These are phyloP conservation scores for Closterium sp. DNA, from an alignment of 139 green algal genomes.

Conservation along the genomic window DNA sequence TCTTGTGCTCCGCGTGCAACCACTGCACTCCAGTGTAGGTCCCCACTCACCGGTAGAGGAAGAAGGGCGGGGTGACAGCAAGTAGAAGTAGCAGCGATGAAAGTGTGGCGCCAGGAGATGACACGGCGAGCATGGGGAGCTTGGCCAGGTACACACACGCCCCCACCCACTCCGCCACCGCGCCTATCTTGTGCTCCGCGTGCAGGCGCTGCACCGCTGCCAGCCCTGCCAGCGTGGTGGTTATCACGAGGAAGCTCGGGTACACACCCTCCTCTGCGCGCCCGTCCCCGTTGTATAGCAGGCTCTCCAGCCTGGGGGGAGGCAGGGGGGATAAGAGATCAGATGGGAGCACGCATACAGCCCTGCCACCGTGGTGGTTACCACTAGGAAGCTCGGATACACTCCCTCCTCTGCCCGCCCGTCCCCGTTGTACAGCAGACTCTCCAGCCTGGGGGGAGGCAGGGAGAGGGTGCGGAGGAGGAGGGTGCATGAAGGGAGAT, in stretches of 20 bases:
- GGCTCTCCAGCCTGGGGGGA: conserved; percentile 31
- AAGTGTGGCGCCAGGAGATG: conserved; percentile 58
- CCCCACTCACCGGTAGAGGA: conserved; percentile 53
- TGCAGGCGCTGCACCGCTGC: conserved; percentile 52
- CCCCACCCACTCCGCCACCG: conserved; percentile 37
- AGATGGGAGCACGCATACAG: too few relatives aligned
- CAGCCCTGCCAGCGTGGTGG: conserved; percentile 75
- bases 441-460: conserved; percentile 2
- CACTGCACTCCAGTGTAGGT: too few relatives aligned
- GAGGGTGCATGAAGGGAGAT: neutral
- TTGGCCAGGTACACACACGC: conserved; percentile 80
- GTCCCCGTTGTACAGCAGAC: conserved; percentile 29
- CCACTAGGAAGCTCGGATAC: conserved; percentile 85
- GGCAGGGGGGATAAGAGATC: neutral
- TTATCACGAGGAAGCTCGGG: conserved; percentile 80
- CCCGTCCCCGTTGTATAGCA: conserved; percentile 18
- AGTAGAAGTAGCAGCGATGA: conserved; percentile 53
- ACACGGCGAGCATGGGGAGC: conserved; percentile 81
- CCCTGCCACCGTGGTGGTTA: conserved; percentile 74
- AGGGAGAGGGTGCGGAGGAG: neutral
- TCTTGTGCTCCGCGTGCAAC: neutral
- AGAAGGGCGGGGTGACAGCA: conserved; percentile 59
- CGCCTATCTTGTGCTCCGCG: conserved; percentile 13
- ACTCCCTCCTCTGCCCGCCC: conserved; percentile 63
- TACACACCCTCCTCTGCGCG: conserved; percentile 72